These are phyloP conservation scores for Conoideocrella luteorostrata DNA, from an alignment of 2,329 filamentous ascomycete species.

Conservation along the genomic window DNA sequence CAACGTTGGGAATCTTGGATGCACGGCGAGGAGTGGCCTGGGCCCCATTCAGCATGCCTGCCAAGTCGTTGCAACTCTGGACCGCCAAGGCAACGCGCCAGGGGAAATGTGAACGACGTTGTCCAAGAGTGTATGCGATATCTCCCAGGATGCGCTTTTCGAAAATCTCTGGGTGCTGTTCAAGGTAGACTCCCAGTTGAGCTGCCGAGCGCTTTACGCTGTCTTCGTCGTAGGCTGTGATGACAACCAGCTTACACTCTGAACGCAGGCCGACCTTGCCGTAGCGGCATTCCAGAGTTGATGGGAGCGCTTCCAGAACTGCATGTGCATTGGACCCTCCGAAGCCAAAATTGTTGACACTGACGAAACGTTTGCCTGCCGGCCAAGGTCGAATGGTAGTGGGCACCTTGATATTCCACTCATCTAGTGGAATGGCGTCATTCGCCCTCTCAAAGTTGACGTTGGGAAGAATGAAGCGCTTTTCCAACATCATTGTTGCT, in stretches of 20 bases:
- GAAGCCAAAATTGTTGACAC: slow-evolving; percentile 43
- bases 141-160: slow-evolving; percentile 37
- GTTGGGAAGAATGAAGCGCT: slow-evolving; percentile 43
- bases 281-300: background rate
- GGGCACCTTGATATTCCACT: slow-evolving; percentile 43
- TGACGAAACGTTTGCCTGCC: slow-evolving; percentile 40
- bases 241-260: slow-evolving; percentile 32
- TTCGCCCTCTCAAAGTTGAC: slow-evolving; percentile 44
- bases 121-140: slow-evolving; percentile 41
- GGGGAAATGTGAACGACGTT: slow-evolving; percentile 36
- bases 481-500: slow-evolving; percentile 42
- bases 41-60: slow-evolving; percentile 34
- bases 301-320: slow-evolving; percentile 24
- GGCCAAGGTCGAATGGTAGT: slow-evolving; percentile 41
- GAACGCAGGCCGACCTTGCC: slow-evolving; percentile 6
- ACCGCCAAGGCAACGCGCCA: slow-evolving; percentile 39
- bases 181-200: slow-evolving; percentile 31
- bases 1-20: slow-evolving; percentile 15
- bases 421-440: slow-evolving; percentile 40
- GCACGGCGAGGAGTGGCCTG: slow-evolving; percentile 12
- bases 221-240: slow-evolving; percentile 32
- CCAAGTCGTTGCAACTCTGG: slow-evolving; percentile 36
- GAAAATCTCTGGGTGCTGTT: slow-evolving; percentile 35
- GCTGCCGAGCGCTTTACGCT: slow-evolving; percentile 22
- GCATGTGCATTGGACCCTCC: slow-evolving; percentile 40